Base-by-base conservation (phyloP, 495 filamentous ascomycete species). In the Corynascus novoguineensis region DNA sequence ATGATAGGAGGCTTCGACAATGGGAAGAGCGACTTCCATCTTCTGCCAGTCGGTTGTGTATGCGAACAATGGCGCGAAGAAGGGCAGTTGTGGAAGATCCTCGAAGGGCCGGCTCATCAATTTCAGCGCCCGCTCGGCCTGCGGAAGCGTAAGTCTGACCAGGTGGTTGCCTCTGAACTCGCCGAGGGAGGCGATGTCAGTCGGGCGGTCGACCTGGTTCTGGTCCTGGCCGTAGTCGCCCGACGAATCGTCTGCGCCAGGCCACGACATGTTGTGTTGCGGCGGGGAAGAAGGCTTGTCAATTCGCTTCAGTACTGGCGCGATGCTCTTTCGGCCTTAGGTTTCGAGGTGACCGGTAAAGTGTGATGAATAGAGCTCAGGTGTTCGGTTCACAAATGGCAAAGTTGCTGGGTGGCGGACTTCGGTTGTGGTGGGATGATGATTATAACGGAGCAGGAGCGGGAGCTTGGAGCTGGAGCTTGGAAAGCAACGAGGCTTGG, bases 81-180 rank as follows among this genome's bases (percentile, higher is more conserved):
- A 34, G 21, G 62, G 61, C 6, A 61, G 40, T 37, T 54, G 47
- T 6, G 64, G 61, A 8, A 66, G 56, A 41, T 11, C 21, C n/a
- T 64, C 61, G 29, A 55, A 57, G 25, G 57, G 50, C 14, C 49
- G 10, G 49, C 53, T 52, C 24, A 60, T 57, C 47, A 59, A 32
- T 0, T 19, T 42, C 31, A 59, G 15, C 1, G 27, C 34, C 25
- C 25, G 53, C 15, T 57, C 29, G 17, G 8, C 27, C 19, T 61
- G 46, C 1, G 28, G 19, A 11, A 15, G 31, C 0, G 24, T 53
- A 14, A 53, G 3, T 3, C 1, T 0, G 3, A 47, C 28, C 11
- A 38, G 25, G 15, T 2, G 38, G 38, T 38, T 8, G 11, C 27
- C n/a, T 27, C 5, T 12, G 27, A 57, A 50, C 17, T 9, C 21